These are phyloP conservation scores for Picochlorum costavermella DNA, from an alignment of 139 green algal genomes.

Conservation along the genomic window DNA sequence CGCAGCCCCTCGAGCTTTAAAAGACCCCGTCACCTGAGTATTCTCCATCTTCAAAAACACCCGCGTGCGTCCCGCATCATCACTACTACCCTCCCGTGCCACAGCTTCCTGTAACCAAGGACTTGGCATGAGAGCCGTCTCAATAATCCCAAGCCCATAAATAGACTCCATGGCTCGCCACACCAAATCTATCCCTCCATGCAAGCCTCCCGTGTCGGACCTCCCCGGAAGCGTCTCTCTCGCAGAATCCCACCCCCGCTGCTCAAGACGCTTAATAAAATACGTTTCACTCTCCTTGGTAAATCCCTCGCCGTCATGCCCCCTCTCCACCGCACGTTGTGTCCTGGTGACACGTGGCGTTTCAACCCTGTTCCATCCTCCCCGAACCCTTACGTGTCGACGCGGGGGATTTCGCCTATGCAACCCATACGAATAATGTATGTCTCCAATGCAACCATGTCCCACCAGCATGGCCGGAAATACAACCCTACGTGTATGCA, in stretches of 20 bases:
- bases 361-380: no score
- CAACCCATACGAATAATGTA: no score
- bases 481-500: no score
- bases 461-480: no score
- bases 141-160: slow-evolving; percentile 7
- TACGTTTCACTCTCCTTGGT: slow-evolving; percentile 3
- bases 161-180: slow-evolving; percentile 18
- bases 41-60: slow-evolving; percentile 44
- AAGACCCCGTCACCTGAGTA: slow-evolving; percentile 42
- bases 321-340: no score
- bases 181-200: background rate
- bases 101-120: slow-evolving; percentile 17
- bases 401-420: no score
- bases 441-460: no score
- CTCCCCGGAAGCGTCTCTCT: background rate
- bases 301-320: background rate
- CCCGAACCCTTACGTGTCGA: no score
- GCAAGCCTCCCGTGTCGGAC: background rate
- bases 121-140: slow-evolving; percentile 17
- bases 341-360: no score
- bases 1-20: slow-evolving; percentile 42
- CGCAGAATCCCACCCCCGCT: background rate
- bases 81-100: background rate
- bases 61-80: background rate
- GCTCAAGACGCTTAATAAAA: slow-evolving; percentile 6